Conservation (phyloP, 1,284 basidiomycete genomes). For the Athelia psychrophila region DNA sequence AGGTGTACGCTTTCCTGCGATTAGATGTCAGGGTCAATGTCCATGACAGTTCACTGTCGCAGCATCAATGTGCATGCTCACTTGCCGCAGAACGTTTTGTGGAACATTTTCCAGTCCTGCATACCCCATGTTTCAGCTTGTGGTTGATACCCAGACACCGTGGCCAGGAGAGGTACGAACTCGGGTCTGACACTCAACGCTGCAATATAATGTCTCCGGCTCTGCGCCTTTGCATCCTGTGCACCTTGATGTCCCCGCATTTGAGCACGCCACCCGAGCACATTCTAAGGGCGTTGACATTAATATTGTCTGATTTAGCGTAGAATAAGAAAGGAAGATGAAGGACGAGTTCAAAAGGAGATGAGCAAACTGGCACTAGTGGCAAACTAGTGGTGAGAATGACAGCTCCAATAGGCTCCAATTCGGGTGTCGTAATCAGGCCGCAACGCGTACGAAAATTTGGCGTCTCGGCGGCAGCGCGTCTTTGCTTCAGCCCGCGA, state of each 20-base stretch:
- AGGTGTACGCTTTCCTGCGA: not conserved
- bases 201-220: not conserved
- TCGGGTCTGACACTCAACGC: not conserved
- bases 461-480: too few species aligned
- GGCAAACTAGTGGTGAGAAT: too few species aligned
- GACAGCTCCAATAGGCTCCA: too few species aligned
- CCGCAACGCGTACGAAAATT: too few species aligned
- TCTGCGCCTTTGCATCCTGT: slow-evolving; percentile 1
- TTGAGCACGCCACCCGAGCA: not conserved
- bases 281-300: too few species aligned
- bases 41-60: not conserved
- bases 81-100: not conserved
- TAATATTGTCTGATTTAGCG: too few species aligned
- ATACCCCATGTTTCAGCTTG: not conserved
- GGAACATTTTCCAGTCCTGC: not conserved
- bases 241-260: not conserved
- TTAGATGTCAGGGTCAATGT: not conserved
- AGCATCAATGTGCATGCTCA: not conserved
- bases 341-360: too few species aligned
- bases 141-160: not conserved
- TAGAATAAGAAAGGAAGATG: too few species aligned
- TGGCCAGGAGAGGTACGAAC: not conserved
- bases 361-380: too few species aligned
- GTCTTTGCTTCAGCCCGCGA: too few species aligned
- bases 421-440: too few species aligned